Conservation (phyloP, 768 basidiomycete species). For the Rhizopogon rudus region DNA sequence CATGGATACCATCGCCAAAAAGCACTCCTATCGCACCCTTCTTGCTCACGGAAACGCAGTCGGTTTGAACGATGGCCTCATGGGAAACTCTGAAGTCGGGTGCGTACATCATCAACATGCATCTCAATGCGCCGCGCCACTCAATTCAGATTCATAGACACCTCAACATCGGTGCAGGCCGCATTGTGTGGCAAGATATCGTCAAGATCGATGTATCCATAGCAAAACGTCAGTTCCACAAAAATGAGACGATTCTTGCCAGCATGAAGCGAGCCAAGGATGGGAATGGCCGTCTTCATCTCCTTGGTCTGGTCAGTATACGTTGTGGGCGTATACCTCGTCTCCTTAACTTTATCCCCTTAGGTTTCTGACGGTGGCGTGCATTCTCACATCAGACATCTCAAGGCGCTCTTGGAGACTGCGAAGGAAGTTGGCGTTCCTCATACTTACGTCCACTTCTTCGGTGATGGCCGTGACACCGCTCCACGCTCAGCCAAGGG, state of each 20-base stretch:
- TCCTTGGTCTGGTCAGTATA: conserved; percentile 74
- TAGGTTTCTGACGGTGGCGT: conserved; percentile 94
- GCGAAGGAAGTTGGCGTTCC: conserved; percentile 85
- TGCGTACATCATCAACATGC: conserved; percentile 33
- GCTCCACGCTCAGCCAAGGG: conserved; percentile 78
- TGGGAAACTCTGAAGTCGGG: conserved; percentile 99
- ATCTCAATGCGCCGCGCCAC: not conserved
- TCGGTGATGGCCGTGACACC: conserved; percentile 93
- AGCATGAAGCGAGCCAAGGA: conserved; percentile 76
- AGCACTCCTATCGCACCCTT: conserved; percentile 67
- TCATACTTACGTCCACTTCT: conserved; percentile 87
- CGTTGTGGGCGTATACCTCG: not conserved
- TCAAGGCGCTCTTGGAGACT: conserved; percentile 85
- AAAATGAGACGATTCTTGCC: conserved; percentile 66
- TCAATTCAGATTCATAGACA: conserved; percentile 47
- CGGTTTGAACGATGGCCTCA: conserved; percentile 87
- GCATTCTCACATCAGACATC: conserved; percentile 91
- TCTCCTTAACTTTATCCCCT: not conserved
- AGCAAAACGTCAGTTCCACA: conserved; percentile 83
- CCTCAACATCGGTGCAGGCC: conserved; percentile 91
- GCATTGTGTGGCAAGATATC: conserved; percentile 97
- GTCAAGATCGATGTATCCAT: conserved; percentile 92
- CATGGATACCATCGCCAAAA: conserved; percentile 84
- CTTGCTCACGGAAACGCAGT: conserved; percentile 89
- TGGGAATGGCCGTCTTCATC: conserved; percentile 77